A percentile compares a stretch with the other conserved stretches of the same genome.
Evolutionary conservation across 208 protist genomes (phyloP).

Genomic region (Leishmania martiniquensis): DNA sequence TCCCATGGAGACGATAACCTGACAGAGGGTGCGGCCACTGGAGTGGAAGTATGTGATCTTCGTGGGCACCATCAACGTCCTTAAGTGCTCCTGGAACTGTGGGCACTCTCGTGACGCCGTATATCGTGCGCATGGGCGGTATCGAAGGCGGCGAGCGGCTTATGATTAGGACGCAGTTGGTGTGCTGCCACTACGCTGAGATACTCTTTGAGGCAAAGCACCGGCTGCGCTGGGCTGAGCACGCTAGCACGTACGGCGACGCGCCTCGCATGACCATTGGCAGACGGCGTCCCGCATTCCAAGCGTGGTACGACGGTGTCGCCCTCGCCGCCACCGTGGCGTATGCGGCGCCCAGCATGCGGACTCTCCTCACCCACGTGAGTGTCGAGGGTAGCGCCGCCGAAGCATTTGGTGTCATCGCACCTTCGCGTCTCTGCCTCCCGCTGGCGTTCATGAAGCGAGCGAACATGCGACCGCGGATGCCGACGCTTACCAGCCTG

Average conservation of each 20-base stretch:
- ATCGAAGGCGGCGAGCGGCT: no score
- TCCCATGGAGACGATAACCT: no score
- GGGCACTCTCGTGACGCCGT: no score
- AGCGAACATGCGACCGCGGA: slow-evolving; percentile 41
- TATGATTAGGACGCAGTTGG: no score
- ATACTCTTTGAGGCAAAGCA: slow-evolving; percentile 63
- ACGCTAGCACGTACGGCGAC: slow-evolving; percentile 55
- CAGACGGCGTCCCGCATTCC: slow-evolving; percentile 50
- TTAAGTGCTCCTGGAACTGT: no score
- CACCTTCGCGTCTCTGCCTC: slow-evolving; percentile 45
- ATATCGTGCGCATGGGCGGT: slow-evolving; percentile 46
- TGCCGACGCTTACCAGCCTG: slow-evolving; percentile 47
- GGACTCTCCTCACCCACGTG: slow-evolving; percentile 51
- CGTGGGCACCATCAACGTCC: no score
- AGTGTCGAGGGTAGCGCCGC: slow-evolving; percentile 42
- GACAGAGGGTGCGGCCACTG: no score
- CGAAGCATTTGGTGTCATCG: slow-evolving; percentile 42
- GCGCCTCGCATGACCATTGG: slow-evolving; percentile 47
- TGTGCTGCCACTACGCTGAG: slow-evolving; percentile 69
- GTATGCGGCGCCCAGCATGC: slow-evolving; percentile 52
- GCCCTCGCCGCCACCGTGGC: slow-evolving; percentile 60
- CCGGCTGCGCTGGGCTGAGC: slow-evolving; percentile 43
- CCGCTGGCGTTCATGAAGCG: slow-evolving; percentile 63
- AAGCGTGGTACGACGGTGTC: slow-evolving; percentile 58
- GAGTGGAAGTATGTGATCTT: no score